These are phyloP conservation scores for Hymenoscyphus occultus DNA, from an alignment of 2,329 filamentous ascomycete species.

Conservation along the genomic window DNA sequence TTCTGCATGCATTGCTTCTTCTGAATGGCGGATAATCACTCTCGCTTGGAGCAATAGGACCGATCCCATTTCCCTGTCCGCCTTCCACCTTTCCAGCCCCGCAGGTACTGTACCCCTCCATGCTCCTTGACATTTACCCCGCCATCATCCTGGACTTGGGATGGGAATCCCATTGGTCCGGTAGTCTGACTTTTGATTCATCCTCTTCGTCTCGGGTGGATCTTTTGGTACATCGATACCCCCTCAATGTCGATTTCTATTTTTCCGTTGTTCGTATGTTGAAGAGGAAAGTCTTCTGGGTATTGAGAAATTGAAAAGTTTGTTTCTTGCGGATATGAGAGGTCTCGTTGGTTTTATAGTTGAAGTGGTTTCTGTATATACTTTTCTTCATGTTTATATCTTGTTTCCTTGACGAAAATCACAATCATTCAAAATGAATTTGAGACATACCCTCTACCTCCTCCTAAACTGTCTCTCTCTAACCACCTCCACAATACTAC, in stretches of 20 bases:
- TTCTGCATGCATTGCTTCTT: neutral
- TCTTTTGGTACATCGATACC: neutral
- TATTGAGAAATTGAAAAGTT: too few species aligned
- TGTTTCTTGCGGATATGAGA: too few species aligned
- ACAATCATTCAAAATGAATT: conserved; percentile 17
- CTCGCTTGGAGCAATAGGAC: neutral
- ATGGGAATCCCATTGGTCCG: conserved; percentile 8
- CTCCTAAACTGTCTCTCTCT: conserved; percentile 12
- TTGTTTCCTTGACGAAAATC: neutral
- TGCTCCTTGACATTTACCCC: neutral
- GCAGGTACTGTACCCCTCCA: neutral
- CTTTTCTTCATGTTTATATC: neutral
- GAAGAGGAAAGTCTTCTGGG: too few species aligned
- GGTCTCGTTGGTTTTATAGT: too few species aligned
- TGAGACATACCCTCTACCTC: conserved; percentile 9
- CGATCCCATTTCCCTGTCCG: neutral
- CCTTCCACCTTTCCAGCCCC: neutral
- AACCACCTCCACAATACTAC: conserved; percentile 28
- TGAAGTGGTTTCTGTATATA: neutral
- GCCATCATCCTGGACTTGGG: conserved; percentile 3
- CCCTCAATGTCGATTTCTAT: neutral
- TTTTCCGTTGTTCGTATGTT: neutral
- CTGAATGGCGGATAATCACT: conserved; percentile 7
- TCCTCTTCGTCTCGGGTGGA: neutral
- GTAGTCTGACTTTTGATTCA: neutral